Base-by-base conservation (phyloP, 78 protist genomes). In the Capsaspora owczarzaki region DNA sequence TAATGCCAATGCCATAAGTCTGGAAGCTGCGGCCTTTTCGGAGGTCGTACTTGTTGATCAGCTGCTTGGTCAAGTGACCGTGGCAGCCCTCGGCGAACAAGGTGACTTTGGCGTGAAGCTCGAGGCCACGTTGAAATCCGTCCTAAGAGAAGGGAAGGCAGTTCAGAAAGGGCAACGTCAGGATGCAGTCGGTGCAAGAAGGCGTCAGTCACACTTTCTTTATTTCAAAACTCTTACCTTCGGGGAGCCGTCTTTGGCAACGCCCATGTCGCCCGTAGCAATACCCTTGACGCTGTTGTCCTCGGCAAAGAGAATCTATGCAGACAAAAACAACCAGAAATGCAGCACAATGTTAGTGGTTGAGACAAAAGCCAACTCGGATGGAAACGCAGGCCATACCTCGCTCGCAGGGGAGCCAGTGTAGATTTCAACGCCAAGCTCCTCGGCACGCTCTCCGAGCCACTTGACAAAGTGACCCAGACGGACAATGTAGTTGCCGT, bases 71-170 rank as follows among this genome's bases (percentile, higher is more conserved):
- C 61, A 92, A 63, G 31, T 87, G 81, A 43, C 99, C 99, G 47
- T 91, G 91, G 66, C 96, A 90, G 40, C 99, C 99, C 76, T 96
- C 99, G 8, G 91, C 96, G 66, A 96, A 84, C 8, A 96, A 33
- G 23, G 98, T 96, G 61, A 80, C 47, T 46, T 60, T 56, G 6
- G 94, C 98, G 61, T 71, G 85, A 40, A 96, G 86, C 84, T 95
- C 95, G 94, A 95, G 92, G 31, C 99, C 99, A 27, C 95, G 88
- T 43, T 87, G 85, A 44, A 85, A 96, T 37, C 82, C 43, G 43
- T 68, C 90, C 86, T 90, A 44, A 37, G 51, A 14, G 51, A 46
- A 46, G 51, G 51, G 51, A 46, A 46, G 51, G 51, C 51, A 46
- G 25, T 46, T 46, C 25, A 12, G 23, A 12, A 74, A 74, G 25